Evolutionary conservation across 1,139 yeast species (phyloP), one percentile per base, ranked within the genome.

Genomic region (Tardiomyces blankii): DNA sequence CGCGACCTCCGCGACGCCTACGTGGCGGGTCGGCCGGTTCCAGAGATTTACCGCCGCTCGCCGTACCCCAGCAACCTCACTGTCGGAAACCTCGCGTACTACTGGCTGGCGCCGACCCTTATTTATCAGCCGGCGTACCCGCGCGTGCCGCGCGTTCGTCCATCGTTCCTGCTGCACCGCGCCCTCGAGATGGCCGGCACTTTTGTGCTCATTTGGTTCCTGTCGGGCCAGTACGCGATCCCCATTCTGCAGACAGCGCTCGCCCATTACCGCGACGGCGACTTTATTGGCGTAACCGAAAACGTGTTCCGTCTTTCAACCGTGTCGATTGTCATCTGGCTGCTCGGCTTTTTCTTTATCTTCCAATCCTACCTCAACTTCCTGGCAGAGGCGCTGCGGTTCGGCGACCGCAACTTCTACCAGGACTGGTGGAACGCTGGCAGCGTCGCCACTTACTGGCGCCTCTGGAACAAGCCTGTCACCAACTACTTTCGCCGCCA

Each of bases 391-490:
- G 58, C 80, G 39, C 74, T 77, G 46, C 57, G 71, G 33, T 81
- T 75, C 58, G 84, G 80, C 1, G 87, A 81, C 57, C 71, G 87
- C 38, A 80, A 78, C 48, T 81, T 81, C 61, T 81, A 81, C 56
- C 82, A 80, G 18, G 82, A 82, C 38, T 80, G 86, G 86, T 80
- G 87, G 87, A 77, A 81, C 47, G 76, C 84, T 45, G 75, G 78
- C 18, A 79, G 81, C 46, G 79, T 81, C 63, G 77, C 78, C 11
- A 77, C 80, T 48, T 81, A 75, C 64, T 76, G 85, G 63, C 69
- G 81, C 47, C 68, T 73, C 50, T 80, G 87, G 87, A 80, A 80
- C 61, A 68, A 70, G 47, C 85, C 86, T 0, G 82, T 80, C 30
- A 77, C 78, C 53, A 75, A 76, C 52, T 80, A 78, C 57, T 72